Conservation (phyloP, 2,329 filamentous ascomycete species). For the Cladorrhinum sp. region DNA sequence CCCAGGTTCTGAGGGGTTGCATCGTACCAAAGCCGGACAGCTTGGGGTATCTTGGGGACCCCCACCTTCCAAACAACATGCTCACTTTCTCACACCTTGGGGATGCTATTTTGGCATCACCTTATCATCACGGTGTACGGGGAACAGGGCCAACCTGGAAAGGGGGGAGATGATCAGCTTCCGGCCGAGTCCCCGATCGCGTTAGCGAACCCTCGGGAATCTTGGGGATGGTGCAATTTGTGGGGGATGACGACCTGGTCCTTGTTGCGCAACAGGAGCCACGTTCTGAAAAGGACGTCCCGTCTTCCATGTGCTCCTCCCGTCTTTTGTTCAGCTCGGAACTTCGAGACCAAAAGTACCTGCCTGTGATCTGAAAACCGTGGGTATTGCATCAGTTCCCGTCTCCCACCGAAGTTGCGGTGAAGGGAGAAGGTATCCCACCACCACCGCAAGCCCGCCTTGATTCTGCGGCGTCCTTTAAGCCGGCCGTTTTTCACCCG, state of each 20-base stretch:
- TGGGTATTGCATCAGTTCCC: constrained; percentile 7
- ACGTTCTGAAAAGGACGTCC: neutral
- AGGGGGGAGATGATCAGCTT: neutral
- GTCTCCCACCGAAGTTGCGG: neutral
- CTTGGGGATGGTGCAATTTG: constrained; percentile 3
- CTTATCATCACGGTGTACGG: neutral
- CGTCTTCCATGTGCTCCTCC: neutral
- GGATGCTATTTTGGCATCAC: constrained; percentile 7
- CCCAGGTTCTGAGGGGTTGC: constrained; percentile 20
- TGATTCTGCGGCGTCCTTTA: neutral
- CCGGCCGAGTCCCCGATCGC: constrained; percentile 5
- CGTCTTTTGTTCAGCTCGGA: too few relatives aligned
- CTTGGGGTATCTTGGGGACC: constrained; percentile 6
- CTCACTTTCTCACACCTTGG: neutral
- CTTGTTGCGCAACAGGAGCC: too few relatives aligned
- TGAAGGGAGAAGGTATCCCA: neutral
- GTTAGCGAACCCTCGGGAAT: constrained; percentile 10
- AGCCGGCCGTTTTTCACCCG: neutral
- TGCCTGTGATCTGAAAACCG: neutral
- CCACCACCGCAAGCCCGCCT: neutral
- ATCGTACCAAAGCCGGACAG: constrained; percentile 5
- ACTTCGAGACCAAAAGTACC: constrained; percentile 6
- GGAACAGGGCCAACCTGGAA: neutral
- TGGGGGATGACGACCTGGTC: constrained; percentile 6
- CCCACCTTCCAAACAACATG: constrained; percentile 5